phyloP scores from a whole-genome alignment of 2,329 filamentous ascomycete genomes.

The Corinectria fuckeliana region DNA sequence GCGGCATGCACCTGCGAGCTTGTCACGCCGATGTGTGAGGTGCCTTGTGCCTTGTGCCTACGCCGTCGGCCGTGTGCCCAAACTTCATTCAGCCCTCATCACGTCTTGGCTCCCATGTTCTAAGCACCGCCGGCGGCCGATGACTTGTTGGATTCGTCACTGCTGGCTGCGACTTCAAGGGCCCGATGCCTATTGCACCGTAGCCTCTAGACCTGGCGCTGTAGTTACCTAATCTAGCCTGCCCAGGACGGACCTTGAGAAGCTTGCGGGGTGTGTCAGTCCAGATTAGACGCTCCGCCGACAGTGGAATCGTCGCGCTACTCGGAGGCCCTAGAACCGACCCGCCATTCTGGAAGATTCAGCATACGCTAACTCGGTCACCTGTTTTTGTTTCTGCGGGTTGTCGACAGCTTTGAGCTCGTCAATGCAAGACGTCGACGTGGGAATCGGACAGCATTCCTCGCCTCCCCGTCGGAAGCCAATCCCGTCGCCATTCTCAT shows the following conservation, averaged over 20 bases:
- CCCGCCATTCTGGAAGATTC: conserved; percentile 20
- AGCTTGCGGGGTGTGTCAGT: background rate
- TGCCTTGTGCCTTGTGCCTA: background rate
- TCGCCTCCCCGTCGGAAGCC: background rate
- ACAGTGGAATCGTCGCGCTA: background rate
- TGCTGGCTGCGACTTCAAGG: no score
- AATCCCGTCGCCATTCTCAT: conserved; percentile 14
- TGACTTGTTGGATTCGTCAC: background rate
- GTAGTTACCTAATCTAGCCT: no score
- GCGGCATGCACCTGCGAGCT: conserved; percentile 1
- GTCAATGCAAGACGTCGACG: background rate
- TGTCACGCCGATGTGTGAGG: background rate
- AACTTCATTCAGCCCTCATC: no score
- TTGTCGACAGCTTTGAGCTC: background rate
- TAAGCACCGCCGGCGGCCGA: background rate
- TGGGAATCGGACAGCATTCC: background rate
- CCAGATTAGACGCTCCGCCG: conserved; percentile 6
- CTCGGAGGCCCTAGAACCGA: conserved; percentile 12
- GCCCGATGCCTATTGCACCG: no score
- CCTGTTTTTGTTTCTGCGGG: conserved; percentile 1
- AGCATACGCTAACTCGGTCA: conserved; percentile 7
- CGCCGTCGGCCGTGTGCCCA: no score
- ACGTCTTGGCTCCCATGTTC: background rate
- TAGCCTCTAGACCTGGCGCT: no score
- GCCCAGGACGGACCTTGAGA: background rate